phyloP scores from a whole-genome alignment of 257 asterid genomes.

The Forsythia suspensa region DNA sequence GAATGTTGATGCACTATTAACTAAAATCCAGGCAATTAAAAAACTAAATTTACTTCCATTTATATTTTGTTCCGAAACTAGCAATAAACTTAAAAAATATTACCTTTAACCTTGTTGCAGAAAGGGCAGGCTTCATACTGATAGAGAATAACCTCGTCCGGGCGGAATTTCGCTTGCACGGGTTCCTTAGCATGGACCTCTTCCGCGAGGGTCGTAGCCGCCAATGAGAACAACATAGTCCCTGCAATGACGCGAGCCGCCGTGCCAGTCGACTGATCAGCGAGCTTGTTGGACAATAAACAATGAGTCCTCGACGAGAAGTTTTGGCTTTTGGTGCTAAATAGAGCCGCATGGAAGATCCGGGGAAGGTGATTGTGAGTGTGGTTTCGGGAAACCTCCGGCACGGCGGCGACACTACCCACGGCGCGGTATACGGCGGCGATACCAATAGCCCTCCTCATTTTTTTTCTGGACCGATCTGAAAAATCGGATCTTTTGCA shows the following conservation, averaged over 20 bases:
- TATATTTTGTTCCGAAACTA: not conserved
- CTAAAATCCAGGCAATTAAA: not conserved
- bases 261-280: conserved; percentile 35
- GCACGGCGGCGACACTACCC: conserved; percentile 17
- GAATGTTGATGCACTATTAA: not conserved
- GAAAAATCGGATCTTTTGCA: not conserved
- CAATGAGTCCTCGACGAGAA: conserved; percentile 50
- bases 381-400: conserved; percentile 19
- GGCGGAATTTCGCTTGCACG: conserved; percentile 44
- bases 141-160: conserved; percentile 75
- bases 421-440: conserved; percentile 47
- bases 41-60: not conserved
- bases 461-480: conserved; percentile 21
- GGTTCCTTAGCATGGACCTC: conserved; percentile 81
- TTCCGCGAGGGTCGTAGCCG: conserved; percentile 51
- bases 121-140: conserved; percentile 97
- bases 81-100: not conserved
- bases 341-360: conserved; percentile 42
- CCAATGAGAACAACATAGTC: conserved; percentile 69
- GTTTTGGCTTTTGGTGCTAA: conserved; percentile 37
- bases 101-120: conserved; percentile 98
- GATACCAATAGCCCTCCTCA: conserved; percentile 57
- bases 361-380: conserved; percentile 29
- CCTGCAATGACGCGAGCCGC: conserved; percentile 42
- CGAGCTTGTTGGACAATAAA: conserved; percentile 39